Evolutionary conservation across 2,329 filamentous ascomycete genomes (phyloP), one percentile per base, ranked within the genome.

Genomic region (Ilyonectria mors-panacis): DNA sequence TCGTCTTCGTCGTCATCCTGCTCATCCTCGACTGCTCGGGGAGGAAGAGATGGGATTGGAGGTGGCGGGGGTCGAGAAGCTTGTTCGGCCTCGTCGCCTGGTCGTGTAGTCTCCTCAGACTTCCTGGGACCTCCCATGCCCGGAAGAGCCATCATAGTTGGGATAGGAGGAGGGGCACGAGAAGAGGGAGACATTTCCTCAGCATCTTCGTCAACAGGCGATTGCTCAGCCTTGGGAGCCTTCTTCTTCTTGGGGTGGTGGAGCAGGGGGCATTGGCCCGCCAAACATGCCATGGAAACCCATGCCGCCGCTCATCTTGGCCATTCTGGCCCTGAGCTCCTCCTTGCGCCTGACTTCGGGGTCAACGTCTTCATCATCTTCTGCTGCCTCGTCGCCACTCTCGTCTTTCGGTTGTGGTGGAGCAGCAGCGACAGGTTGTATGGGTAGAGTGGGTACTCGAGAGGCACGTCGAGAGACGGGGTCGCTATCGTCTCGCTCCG

Each of bases 221-320:
- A 56, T 76, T 81, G 72, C 79, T 84, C 76, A 78, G 86, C 65
- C 66, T 83, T 83, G 44, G 79, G 73, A 10, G 81, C 74, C 53
- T 90, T 90, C 80, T 90, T 90, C 77, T 86, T 89, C 45, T 84
- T 82, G 10, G 83, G 83, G 79, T 9, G 83, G 74, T 33, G 83
- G 77, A n/a, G 82, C 78, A 82, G 92, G 88, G 78, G 94, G 88
- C 66, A 89, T 90, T 39, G 91, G 89, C 21, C 88, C 88, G 19
- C 93, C 94, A 79, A 97, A 97, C 91, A 98, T 96, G 75, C 94
- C 94, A 78, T 94, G 91, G 92, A 98, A 97, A 53, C 94, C 94
- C 94, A 97, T 97, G 23, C 95, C 95, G 62, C 95, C 95, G 73
- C 95, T 97, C 92, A 99, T 96, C 83, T 97, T 98, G 51, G 96